phyloP scores from a whole-genome alignment of 148 eudicot species.

The Vaccinium darrowii region DNA sequence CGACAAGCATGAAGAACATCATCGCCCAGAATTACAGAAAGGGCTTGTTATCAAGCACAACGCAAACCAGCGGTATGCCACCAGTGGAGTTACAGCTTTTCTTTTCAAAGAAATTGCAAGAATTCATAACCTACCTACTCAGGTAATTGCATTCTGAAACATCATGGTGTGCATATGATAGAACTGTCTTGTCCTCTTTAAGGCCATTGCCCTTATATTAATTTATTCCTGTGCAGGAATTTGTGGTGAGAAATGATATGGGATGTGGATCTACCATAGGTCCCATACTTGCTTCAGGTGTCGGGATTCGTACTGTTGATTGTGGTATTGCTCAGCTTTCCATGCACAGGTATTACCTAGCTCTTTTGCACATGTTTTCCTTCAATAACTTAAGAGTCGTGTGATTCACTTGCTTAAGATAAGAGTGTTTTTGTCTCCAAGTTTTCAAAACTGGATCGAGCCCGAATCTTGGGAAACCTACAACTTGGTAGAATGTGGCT shows the following conservation, averaged over 20 bases:
- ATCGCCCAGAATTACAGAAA: conserved; percentile 84
- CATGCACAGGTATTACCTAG: conserved; percentile 82
- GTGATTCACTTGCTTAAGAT: not conserved
- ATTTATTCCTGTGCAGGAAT: conserved; percentile 52
- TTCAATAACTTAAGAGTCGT: not conserved
- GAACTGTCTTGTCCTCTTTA: not conserved
- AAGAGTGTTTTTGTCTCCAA: too few species aligned
- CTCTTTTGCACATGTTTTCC: conserved; percentile 52
- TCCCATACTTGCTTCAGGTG: conserved; percentile 93
- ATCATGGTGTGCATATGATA: not conserved
- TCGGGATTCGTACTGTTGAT: conserved; percentile 95
- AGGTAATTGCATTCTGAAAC: conserved; percentile 64
- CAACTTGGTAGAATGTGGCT: conserved; percentile 1
- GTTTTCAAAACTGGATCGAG: not conserved
- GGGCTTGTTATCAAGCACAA: conserved; percentile 96
- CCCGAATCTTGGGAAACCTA: not conserved
- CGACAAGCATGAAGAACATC: conserved; percentile 95
- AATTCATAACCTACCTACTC: conserved; percentile 81
- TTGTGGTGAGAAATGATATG: conserved; percentile 99
- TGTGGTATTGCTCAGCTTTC: conserved; percentile 35
- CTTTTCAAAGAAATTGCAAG: conserved; percentile 92
- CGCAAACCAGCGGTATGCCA: conserved; percentile 97
- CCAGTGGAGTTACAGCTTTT: conserved; percentile 86
- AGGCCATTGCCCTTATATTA: not conserved
- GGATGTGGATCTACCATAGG: conserved; percentile 99